Evolutionary conservation across 176 grass and related monocot species (phyloP), one percentile per base, ranked within the genome.

Genomic region (Paspalum notatum): DNA sequence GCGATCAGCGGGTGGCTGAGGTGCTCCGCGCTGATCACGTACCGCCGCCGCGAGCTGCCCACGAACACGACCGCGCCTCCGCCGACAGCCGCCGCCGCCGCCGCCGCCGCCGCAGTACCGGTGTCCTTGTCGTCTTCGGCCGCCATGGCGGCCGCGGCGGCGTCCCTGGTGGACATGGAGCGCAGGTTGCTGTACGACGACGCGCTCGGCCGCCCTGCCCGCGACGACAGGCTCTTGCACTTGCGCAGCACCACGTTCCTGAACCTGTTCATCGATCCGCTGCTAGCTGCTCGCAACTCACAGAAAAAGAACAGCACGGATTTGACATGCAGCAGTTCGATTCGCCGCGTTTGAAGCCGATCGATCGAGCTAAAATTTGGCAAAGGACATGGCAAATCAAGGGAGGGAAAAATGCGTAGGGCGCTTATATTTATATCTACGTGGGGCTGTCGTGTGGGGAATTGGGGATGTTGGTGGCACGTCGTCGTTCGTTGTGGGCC

Each of bases 1-100:
- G 78, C 59, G 82, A 97, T 74, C 39, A 97, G 83, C 58, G 95
- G 95, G 75, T 97, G 95, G 62, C 83, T 83, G 55, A 97, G 74
- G 79, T 89, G 89, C 90, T 85, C 86, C 37, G 77, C 80, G 54
- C 85, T 90, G 77, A 97, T 90, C 21, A 85, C 79, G 86, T 97
- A 97, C 11, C 87, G 83, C 65, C 95, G 87, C 26, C 91, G 82
- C 75, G 87, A 89, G 76, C 91, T 88, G 4, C 94, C 94, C 22
- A 97, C 94, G 60, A 97, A 69, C 63, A 97, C 89, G 38, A 89
- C 85, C 4, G 55, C 82, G 12, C 41, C 74, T 2, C 50, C 81
- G 8, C 14, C 77, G 16, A 5, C 40, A 7, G 49, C 76, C 0
- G 17, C 67, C 9, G 7, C 1, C 8, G 44, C 25, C 59, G 8